Conservation (phyloP, 225 moss, liverwort and hornwort species). For the Anthoceros angustus region DNA sequence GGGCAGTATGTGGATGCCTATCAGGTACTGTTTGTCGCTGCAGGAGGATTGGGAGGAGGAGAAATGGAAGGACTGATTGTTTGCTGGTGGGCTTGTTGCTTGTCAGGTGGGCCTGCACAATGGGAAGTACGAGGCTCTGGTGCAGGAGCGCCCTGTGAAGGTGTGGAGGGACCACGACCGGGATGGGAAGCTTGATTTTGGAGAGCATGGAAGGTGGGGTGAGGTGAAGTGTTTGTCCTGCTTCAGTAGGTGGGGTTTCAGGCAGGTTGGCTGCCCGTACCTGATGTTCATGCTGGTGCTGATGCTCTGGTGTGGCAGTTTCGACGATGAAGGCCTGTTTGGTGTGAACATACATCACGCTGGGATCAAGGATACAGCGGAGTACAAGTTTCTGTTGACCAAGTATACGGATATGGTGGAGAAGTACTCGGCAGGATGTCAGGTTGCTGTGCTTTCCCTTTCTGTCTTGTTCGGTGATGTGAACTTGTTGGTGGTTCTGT, state of each 20-base stretch:
- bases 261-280: background rate
- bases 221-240: too few species aligned
- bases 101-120: conserved; percentile 5
- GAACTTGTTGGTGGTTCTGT: background rate
- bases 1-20: conserved; percentile 8
- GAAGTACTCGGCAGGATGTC: conserved; percentile 7
- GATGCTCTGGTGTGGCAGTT: background rate
- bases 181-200: conserved; percentile 11
- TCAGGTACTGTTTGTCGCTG: background rate
- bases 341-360: conserved; percentile 8
- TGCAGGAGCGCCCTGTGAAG: conserved; percentile 7
- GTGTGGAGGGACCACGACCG: conserved; percentile 9
- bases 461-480: background rate
- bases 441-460: background rate
- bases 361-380: conserved; percentile 7
- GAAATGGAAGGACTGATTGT: background rate
- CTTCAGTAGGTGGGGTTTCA: too few species aligned
- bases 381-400: conserved; percentile 4
- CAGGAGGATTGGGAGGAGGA: background rate
- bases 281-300: background rate
- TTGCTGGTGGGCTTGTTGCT: background rate
- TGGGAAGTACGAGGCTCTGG: conserved; percentile 6
- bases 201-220: conserved; percentile 2
- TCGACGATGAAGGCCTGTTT: conserved; percentile 8
- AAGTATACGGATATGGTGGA: conserved; percentile 10